Conservation (phyloP, 129 eudicot genomes). For the Lonicera japonica region DNA sequence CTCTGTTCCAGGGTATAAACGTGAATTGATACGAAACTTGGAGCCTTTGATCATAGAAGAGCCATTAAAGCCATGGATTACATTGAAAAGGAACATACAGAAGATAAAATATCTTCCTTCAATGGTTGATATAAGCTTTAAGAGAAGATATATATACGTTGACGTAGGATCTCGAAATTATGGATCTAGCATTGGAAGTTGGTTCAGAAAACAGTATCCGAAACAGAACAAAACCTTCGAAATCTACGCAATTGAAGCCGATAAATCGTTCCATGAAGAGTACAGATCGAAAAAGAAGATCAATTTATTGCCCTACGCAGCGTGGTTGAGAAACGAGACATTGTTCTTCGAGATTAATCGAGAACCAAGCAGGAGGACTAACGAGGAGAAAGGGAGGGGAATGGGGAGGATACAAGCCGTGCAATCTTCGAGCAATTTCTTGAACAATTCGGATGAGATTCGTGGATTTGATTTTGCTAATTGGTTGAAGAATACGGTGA, state of each 20-base stretch:
- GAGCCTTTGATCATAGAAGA: slow-evolving; percentile 52
- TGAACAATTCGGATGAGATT: slow-evolving; percentile 38
- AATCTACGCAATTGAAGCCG: slow-evolving; percentile 56
- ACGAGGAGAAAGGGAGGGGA: slow-evolving; percentile 44
- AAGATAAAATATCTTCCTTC: slow-evolving; percentile 51
- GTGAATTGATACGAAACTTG: slow-evolving; percentile 18
- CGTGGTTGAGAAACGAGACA: slow-evolving; percentile 71
- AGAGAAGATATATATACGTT: slow-evolving; percentile 46
- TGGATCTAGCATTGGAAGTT: slow-evolving; percentile 65
- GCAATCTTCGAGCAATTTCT: slow-evolving; percentile 35
- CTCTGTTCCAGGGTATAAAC: slow-evolving; percentile 38
- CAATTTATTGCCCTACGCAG: slow-evolving; percentile 59
- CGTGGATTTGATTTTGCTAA: slow-evolving; percentile 60
- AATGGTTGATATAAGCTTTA: slow-evolving; percentile 56
- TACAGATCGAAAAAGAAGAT: slow-evolving; percentile 41
- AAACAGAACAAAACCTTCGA: slow-evolving; percentile 49
- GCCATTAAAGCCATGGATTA: slow-evolving; percentile 46
- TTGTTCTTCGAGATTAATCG: slow-evolving; percentile 55
- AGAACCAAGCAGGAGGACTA: slow-evolving; percentile 23
- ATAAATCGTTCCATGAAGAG: slow-evolving; percentile 42
- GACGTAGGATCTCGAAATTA: slow-evolving; percentile 62
- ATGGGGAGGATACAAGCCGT: slow-evolving; percentile 60
- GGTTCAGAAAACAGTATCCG: slow-evolving; percentile 60
- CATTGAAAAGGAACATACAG: slow-evolving; percentile 27
- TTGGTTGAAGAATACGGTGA: slow-evolving; percentile 50